These are phyloP conservation scores for Cairneyella variabilis DNA, from an alignment of 495 filamentous ascomycete species.

Conservation along the genomic window DNA sequence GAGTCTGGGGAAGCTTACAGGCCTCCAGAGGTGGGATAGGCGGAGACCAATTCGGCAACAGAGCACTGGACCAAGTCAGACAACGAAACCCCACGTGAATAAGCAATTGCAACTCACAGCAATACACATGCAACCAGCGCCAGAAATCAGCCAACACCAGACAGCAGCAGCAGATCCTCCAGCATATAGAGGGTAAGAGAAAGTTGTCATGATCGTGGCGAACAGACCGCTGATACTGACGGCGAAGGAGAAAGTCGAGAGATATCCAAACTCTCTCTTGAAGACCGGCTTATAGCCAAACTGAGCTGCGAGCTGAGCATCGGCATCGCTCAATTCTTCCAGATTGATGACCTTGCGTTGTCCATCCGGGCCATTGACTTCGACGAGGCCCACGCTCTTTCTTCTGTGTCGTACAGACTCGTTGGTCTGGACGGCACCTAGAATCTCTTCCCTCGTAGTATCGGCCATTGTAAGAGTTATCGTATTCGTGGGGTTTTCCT, in stretches of 20 bases:
- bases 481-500: too few species aligned
- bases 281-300: slow-evolving; percentile 42
- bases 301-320: slow-evolving; percentile 24
- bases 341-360: slow-evolving; percentile 14
- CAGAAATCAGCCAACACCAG: slow-evolving; percentile 65
- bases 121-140: slow-evolving; percentile 59
- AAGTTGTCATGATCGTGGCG: slow-evolving; percentile 57
- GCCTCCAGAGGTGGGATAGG: slow-evolving; percentile 54
- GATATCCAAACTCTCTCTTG: slow-evolving; percentile 60
- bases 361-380: slow-evolving; percentile 14
- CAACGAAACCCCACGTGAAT: too few species aligned
- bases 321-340: slow-evolving; percentile 20
- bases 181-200: slow-evolving; percentile 55
- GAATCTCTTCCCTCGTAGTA: not conserved
- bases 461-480: not conserved
- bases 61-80: slow-evolving; percentile 29
- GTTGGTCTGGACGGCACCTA: not conserved
- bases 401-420: slow-evolving; percentile 3
- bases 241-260: slow-evolving; percentile 61
- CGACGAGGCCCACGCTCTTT: slow-evolving; percentile 13
- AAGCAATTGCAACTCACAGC: too few species aligned
- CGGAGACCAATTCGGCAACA: slow-evolving; percentile 55
- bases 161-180: slow-evolving; percentile 57
- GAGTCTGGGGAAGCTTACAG: slow-evolving; percentile 48
- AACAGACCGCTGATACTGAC: slow-evolving; percentile 60